Evolutionary conservation across 768 basidiomycete species (phyloP).

Genomic region (Xerocomus brunneocitrinus): DNA sequence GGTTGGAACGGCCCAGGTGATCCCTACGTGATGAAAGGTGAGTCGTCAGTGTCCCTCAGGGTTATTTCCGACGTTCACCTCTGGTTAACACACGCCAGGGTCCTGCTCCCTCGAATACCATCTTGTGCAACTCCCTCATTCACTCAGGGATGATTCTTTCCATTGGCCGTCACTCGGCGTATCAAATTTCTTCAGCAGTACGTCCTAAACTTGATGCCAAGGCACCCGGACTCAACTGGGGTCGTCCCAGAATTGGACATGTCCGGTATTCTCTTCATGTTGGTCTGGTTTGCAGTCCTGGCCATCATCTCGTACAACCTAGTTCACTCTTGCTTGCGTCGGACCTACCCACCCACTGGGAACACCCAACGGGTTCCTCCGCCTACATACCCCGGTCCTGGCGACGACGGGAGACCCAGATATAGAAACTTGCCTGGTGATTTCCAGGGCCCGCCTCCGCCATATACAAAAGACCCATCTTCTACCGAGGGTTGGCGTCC

Average conservation of each 20-base stretch:
- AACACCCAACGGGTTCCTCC: conserved; percentile 26
- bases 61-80: not conserved
- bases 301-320: conserved; percentile 54
- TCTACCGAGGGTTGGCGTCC: conserved; percentile 46
- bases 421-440: conserved; percentile 53
- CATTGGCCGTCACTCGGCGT: conserved; percentile 9
- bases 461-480: conserved; percentile 44
- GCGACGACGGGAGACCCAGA: conserved; percentile 19
- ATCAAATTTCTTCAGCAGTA: conserved; percentile 21
- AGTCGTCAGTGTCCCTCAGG: conserved; percentile 7
- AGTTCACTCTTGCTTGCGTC: conserved; percentile 49
- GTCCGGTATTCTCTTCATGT: conserved; percentile 46
- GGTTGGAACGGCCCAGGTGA: conserved; percentile 86
- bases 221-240: not conserved
- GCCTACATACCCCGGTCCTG: conserved; percentile 31
- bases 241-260: conserved; percentile 41
- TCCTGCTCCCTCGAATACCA: conserved; percentile 86
- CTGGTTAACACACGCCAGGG: conserved; percentile 38
- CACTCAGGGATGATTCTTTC: conserved; percentile 19
- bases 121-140: conserved; percentile 61
- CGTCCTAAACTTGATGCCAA: not conserved
- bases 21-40: conserved; percentile 80
- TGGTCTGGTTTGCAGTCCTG: conserved; percentile 53
- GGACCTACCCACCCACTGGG: conserved; percentile 26
- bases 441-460: conserved; percentile 48